These are phyloP conservation scores for Rossbeevera mucosa DNA, from an alignment of 768 basidiomycete species.

Conservation along the genomic window DNA sequence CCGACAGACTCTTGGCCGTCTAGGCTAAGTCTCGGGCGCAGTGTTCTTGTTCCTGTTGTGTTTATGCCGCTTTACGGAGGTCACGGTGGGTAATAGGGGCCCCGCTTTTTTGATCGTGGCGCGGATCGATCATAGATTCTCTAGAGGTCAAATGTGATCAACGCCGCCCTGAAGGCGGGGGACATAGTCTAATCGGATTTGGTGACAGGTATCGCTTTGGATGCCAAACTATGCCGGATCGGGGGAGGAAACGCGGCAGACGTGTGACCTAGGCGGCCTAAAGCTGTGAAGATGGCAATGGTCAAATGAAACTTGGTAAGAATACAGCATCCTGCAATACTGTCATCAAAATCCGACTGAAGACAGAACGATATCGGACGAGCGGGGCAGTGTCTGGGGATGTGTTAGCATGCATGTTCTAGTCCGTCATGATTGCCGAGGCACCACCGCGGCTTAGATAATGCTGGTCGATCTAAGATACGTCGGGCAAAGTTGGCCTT, in stretches of 20 bases:
- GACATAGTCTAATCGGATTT: background rate
- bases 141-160: background rate
- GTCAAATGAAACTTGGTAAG: background rate
- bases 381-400: constrained; percentile 7
- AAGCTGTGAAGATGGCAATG: background rate
- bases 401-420: background rate
- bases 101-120: constrained; percentile 1
- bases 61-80: background rate
- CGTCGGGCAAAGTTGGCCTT: constrained; percentile 11
- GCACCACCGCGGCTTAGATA: background rate
- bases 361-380: background rate
- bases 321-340: background rate
- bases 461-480: background rate
- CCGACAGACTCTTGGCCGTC: background rate
- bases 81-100: background rate
- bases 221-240: background rate
- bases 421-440: background rate
- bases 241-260: background rate
- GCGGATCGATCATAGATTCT: background rate
- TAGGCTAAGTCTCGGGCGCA: background rate
- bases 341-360: background rate
- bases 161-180: background rate
- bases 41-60: background rate
- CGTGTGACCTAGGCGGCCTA: background rate
- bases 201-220: too few relatives aligned